phyloP scores from a whole-genome alignment of 2,329 filamentous ascomycete genomes.

The Acephala macrosclerotiorum region DNA sequence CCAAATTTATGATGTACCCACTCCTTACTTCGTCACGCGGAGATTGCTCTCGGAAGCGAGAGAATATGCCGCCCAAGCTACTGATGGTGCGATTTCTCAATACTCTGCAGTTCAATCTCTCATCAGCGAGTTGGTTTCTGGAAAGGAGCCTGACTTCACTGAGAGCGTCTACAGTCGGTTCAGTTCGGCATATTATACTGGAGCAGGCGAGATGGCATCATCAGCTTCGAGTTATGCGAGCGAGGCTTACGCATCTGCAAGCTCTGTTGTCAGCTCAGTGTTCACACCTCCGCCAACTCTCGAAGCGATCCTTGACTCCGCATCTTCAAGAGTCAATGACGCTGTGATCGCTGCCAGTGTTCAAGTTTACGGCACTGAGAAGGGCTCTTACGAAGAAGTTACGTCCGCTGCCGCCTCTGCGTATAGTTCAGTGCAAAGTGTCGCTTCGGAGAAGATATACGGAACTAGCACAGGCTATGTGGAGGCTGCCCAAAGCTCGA shows the following conservation, averaged over 20 bases:
- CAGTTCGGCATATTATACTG: conserved; percentile 74
- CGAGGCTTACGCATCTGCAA: conserved; percentile 52
- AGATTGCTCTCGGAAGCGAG: conserved; percentile 58
- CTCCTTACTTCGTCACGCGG: conserved; percentile 47
- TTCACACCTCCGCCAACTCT: conserved; percentile 65
- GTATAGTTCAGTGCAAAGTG: conserved; percentile 56
- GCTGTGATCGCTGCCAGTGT: conserved; percentile 65
- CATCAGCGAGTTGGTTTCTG: conserved; percentile 77
- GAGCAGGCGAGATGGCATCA: conserved; percentile 51
- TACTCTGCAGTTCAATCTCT: conserved; percentile 75
- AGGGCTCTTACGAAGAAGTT: conserved; percentile 60
- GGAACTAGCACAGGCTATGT: conserved; percentile 59
- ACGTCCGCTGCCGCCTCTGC: conserved; percentile 60
- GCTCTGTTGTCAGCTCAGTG: conserved; percentile 53
- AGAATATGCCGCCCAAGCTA: conserved; percentile 67
- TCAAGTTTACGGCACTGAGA: conserved; percentile 63
- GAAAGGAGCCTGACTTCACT: conserved; percentile 81
- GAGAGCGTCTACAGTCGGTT: conserved; percentile 80
- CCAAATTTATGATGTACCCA: conserved; percentile 43
- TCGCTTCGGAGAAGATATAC: conserved; percentile 61
- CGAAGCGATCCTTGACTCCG: conserved; percentile 63
- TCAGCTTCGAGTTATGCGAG: conserved; percentile 61
- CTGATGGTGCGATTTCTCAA: conserved; percentile 65
- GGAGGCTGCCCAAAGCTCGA: conserved; percentile 59
- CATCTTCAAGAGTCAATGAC: conserved; percentile 61